Base-by-base conservation (phyloP, 2,329 filamentous ascomycete species). In the Trichoderma sp. region DNA sequence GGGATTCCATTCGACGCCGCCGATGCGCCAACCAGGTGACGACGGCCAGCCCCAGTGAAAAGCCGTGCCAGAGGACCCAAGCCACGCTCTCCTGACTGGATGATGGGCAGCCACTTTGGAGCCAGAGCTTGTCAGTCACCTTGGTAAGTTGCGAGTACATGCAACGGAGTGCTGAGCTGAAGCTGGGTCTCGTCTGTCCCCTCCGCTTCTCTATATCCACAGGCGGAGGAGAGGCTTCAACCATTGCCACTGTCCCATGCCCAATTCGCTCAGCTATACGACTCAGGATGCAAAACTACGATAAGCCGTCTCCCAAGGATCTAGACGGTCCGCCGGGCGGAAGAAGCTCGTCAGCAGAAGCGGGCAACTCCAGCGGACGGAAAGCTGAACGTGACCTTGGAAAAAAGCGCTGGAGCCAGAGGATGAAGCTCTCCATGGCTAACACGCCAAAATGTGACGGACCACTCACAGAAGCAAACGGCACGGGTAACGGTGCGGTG, bases 401-500 rank as follows among this genome's bases (percentile, higher is more conserved):
- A 8, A 18, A 56, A 56, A 66, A 18, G 24, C 38, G 33, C 38
- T 65, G 33, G 68, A 29, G 35, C n/a, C 31, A 14, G n/a, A 14
- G n/a, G 24, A 3, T 9, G n/a, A 64, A 41, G 33, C 35, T 72
- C 38, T 56, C 35, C 38, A 16, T 38, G n/a, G n/a, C 45, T 27
- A 3, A 3, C 38, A 67, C 29, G 45, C 45, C 45, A 75, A 71
- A 71, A 71, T 31, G 31, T 65, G 56, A 75, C 64, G 56, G 56
- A 24, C 56, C 65, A 64, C 35, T 71, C n/a, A 68, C 18, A 67
- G 35, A 1, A 21, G 53, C 8, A 75, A 67, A 66, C 75, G 75
- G 69, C 75, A 67, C 75, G 75, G 75, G 75, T 74, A 63, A 76
- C 75, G 75, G 75, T 76, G 67, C 69, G 75, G 75, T 67, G 41